Base-by-base conservation (phyloP, 2,329 filamentous ascomycete species). In the Beauveria sp. region DNA sequence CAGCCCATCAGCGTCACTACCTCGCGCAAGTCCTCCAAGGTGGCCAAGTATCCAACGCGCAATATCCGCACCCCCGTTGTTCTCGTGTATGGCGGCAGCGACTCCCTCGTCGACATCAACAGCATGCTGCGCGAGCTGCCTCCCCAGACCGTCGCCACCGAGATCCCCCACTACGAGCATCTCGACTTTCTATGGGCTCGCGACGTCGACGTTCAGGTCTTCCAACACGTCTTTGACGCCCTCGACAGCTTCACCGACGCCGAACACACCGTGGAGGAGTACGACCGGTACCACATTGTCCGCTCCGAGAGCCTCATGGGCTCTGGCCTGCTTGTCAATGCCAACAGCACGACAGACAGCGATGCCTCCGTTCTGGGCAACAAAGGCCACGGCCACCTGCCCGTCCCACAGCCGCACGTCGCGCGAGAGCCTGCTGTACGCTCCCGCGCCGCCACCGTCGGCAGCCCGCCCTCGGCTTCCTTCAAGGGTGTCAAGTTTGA, bases 41-140 rank as follows among this genome's bases (percentile, higher is more conserved):
- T 97, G 6, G 92, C 94, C 67, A 93, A 90, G 71, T 99, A 97
- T 67, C 94, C 94, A 0, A 99, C 94, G 0, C 88, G 90, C 65
- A 99, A 99, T 71, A 99, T 99, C 79, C 92, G 91, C 70, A 97
- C 94, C 0, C 94, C 94, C 0, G 90, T 97, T 59, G 91, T 96
- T 6, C 81, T 99, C 2, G 84, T 99, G 7, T 97, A 97, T 68
- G 94, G 94, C 20, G 94, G 92, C 34, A 92, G 86, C 65, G 94
- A 99, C 75, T 96, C 92, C 56, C 78, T 99, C 30, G 91, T 99
- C 2, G 92, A 97, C 70, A 97, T 99, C 72, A 84, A 89, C 40
- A 84, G 92, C 62, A 97, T 97, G 93, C 79, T 96, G 59, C 88
- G 86, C 70, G 92, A 96, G 72, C 80, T 99, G 14, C 94, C 94